Evolutionary conservation across 2,329 filamentous ascomycete genomes (phyloP), one percentile per base, ranked within the genome.

Genomic region (Penicillium frequentans): DNA sequence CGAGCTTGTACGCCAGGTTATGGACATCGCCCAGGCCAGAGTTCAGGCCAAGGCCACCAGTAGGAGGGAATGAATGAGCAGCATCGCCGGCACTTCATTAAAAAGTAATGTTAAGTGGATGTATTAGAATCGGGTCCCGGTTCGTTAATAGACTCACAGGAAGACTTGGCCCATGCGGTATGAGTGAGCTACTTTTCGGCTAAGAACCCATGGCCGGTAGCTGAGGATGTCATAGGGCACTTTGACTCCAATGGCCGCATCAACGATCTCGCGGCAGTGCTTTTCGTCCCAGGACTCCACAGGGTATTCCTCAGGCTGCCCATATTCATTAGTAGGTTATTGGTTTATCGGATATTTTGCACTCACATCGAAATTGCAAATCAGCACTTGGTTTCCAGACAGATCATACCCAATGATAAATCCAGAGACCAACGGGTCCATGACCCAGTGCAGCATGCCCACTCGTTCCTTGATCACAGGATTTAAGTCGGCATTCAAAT

Each of bases 11-110:
- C 0, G 67, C 79, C 0, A 84, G 72, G 57, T 84, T 84, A 31
- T 79, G 71, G 3, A 79, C 77, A 53, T 84, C 81, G 7, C 79
- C 77, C 5, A 84, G 69, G 0, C 81, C 81, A 0, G 77, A 78
- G 62, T 84, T 84, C 72, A 85, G 79, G 2, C 82, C 83, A 54
- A 83, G 81, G 0, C 80, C 82, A 1, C 81, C 82, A 0, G 78
- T 78, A 0, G 80, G 80, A 31, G 75, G 80, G 56, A 84, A 82
- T 6, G 81, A 81, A 58, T 85, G 82, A 0, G 81, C 81, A 6
- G 82, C 81, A 55, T 85, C 82, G 24, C 82, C 82, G 3, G 79
- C 81, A 27, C 66, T 68, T 11, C 10, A 19, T 19, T 19, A 19
- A 19, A 19, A 19, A 19, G 19, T 19, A 19, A 19, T 19, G 19